Conservation (phyloP, 1,284 basidiomycete species). For the Leccinum pachyderme region DNA sequence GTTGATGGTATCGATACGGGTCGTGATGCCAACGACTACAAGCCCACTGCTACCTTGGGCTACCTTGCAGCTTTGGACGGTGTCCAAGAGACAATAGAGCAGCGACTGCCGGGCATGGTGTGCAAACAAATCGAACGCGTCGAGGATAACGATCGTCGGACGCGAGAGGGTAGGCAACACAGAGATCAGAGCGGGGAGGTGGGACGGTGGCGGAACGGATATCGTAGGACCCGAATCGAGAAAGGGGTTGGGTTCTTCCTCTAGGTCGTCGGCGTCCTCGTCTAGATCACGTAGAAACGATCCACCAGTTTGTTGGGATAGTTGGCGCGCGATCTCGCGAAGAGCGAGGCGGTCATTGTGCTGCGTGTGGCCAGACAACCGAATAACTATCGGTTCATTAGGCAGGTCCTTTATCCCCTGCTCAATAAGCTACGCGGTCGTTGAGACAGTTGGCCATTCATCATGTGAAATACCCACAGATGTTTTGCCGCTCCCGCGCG, state of each 20-base stretch:
- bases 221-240: conserved; percentile 34
- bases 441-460: not conserved
- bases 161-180: conserved; percentile 73
- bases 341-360: conserved; percentile 86
- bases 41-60: conserved; percentile 62
- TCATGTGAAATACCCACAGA: conserved; percentile 47
- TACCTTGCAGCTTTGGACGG: conserved; percentile 67
- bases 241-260: conserved; percentile 41
- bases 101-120: conserved; percentile 85
- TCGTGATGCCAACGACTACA: conserved; percentile 81
- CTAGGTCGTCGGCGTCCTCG: conserved; percentile 25
- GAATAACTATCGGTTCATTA: conserved; percentile 66
- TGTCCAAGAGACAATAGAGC: conserved; percentile 87
- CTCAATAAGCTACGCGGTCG: conserved; percentile 52
- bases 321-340: conserved; percentile 86
- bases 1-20: conserved; percentile 84
- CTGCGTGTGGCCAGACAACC: conserved; percentile 84
- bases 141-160: conserved; percentile 80
- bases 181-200: conserved; percentile 79
- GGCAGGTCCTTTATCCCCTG: conserved; percentile 46
- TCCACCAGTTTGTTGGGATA: conserved; percentile 65
- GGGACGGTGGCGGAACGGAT: conserved; percentile 65
- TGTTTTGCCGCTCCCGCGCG: conserved; percentile 83
- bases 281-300: conserved; percentile 48
- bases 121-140: conserved; percentile 90